Percentiles rank a stretch among this genome's conserved stretches.
These are phyloP conservation scores for Carex pumila DNA, from an alignment of 176 grass and related monocot species.

Conservation along the genomic window DNA sequence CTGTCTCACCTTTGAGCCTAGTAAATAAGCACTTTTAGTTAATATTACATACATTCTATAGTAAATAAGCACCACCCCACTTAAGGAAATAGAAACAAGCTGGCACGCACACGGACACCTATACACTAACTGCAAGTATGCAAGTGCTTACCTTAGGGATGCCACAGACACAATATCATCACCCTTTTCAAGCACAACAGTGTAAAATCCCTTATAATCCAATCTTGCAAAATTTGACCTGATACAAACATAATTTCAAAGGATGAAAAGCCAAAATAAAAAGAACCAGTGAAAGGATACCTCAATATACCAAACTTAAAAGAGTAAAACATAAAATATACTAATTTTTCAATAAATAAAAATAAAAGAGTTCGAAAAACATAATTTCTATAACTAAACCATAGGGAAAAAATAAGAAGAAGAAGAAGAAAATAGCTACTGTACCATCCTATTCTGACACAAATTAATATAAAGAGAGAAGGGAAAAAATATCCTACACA, in stretches of 20 bases:
- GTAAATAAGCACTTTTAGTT: not conserved
- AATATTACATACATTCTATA: not conserved
- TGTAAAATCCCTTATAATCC: slow-evolving; percentile 87
- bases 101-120: not conserved
- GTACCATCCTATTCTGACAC: slow-evolving; percentile 2
- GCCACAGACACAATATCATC: slow-evolving; percentile 80
- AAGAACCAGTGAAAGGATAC: not conserved
- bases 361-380: slow-evolving; percentile 5
- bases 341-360: not conserved
- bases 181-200: slow-evolving; percentile 75
- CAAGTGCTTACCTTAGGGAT: slow-evolving; percentile 59
- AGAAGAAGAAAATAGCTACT: not conserved
- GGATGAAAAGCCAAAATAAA: not conserved
- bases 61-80: not conserved
- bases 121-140: not conserved
- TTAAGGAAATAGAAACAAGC: not conserved
- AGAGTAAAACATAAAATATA: not conserved
- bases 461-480: not conserved
- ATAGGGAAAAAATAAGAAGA: not conserved
- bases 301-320: not conserved
- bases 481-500: not conserved
- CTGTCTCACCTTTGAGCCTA: not conserved
- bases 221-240: slow-evolving; percentile 78
- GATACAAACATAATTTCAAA: slow-evolving; percentile 23
- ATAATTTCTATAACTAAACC: not conserved